Percentiles rank a stretch among this genome's conserved stretches.
Conservation (phyloP, 306 rosid species). For the Erythrophleum fordii region DNA sequence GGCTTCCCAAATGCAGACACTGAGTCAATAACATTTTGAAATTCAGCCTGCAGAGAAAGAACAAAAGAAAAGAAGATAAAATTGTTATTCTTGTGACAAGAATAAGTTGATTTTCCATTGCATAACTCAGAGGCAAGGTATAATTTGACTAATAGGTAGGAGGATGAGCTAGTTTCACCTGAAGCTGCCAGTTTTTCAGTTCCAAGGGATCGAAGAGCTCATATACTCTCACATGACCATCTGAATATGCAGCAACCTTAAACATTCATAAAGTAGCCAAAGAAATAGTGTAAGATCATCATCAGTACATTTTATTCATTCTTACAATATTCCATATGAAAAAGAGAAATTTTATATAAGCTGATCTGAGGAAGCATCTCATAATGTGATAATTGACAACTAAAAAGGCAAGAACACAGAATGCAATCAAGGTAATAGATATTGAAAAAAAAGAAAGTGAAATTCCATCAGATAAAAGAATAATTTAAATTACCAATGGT, state of each 20-base stretch:
- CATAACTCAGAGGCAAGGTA: constrained; percentile 25
- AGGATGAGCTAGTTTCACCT: constrained; percentile 57
- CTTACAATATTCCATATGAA: constrained; percentile 8
- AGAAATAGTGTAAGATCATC: constrained; percentile 6
- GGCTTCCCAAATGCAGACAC: constrained; percentile 75
- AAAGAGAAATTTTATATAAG: neutral
- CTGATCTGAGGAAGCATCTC: neutral
- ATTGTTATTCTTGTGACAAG: constrained; percentile 14
- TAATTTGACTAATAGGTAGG: neutral
- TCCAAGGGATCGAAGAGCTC: constrained; percentile 87
- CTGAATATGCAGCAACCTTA: constrained; percentile 82
- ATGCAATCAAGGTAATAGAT: neutral
- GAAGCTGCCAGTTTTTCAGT: constrained; percentile 86
- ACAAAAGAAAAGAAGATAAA: neutral
- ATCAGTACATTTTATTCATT: constrained; percentile 9
- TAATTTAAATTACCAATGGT: neutral
- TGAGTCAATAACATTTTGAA: constrained; percentile 85
- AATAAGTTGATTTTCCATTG: constrained; percentile 8
- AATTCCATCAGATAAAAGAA: neutral
- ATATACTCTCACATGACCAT: constrained; percentile 69
- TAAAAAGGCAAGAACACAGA: constrained; percentile 14
- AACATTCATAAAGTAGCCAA: constrained; percentile 29
- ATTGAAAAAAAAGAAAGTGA: constrained; percentile 21
- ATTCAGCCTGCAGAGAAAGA: constrained; percentile 75
- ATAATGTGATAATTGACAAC: neutral